phyloP scores from a whole-genome alignment of 257 asterid genomes.

The Solanum boliviense region DNA sequence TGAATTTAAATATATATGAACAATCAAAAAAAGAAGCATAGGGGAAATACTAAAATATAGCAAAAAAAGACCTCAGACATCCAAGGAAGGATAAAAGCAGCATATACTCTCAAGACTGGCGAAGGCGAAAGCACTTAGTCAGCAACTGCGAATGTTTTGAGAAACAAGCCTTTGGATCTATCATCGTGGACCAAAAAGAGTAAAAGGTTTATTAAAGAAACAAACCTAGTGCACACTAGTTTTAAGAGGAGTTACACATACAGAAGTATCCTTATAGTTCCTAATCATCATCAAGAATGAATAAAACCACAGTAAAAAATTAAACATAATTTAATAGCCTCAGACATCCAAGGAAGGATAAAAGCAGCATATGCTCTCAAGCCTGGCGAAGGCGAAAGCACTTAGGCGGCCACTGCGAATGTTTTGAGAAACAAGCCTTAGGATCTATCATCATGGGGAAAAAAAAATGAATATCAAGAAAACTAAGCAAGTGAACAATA shows the following conservation, averaged over 20 bases:
- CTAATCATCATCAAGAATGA: not conserved
- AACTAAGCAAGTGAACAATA: not conserved
- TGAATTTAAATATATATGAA: not conserved
- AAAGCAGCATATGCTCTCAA: conserved; percentile 43
- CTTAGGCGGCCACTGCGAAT: conserved; percentile 62
- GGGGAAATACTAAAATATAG: not conserved
- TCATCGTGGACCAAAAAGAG: conserved; percentile 20
- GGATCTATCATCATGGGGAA: not conserved
- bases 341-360: conserved; percentile 60
- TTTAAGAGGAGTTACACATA: not conserved
- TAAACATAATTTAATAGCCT: conserved; percentile 1
- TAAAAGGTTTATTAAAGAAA: not conserved
- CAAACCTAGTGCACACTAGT: not conserved
- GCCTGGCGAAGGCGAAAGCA: conserved; percentile 48
- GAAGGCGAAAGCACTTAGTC: conserved; percentile 64
- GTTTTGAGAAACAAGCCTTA: conserved; percentile 53
- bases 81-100: conserved; percentile 74
- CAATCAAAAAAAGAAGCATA: not conserved
- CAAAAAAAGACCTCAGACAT: conserved; percentile 38
- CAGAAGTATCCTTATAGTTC: not conserved
- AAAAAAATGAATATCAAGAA: not conserved
- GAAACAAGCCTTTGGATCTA: conserved; percentile 56
- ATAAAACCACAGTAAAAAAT: not conserved
- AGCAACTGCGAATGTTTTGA: conserved; percentile 78
- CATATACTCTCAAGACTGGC: conserved; percentile 71